These are phyloP conservation scores for Fragosphaeria purpurea DNA, from an alignment of 2,329 filamentous ascomycete genomes.

Conservation along the genomic window DNA sequence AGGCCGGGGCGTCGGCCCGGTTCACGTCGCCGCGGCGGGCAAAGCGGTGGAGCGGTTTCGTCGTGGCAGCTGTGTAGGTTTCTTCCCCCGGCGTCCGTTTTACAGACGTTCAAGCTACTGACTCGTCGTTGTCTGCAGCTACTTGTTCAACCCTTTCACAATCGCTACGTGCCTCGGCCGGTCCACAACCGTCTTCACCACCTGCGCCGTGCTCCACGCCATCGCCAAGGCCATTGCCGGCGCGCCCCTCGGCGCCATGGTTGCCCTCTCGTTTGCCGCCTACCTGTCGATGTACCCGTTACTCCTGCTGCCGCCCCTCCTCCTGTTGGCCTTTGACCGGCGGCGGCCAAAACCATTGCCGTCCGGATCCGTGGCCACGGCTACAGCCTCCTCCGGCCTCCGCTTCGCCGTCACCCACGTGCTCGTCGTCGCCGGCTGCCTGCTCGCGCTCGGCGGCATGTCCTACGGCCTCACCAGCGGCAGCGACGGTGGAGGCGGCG, in stretches of 20 bases:
- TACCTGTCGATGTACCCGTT: slow-evolving; percentile 90
- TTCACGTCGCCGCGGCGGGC: slow-evolving; percentile 71
- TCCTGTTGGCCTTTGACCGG: slow-evolving; percentile 70
- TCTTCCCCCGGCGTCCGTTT: neutral
- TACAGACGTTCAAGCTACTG: too few species aligned
- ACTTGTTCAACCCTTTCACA: slow-evolving; percentile 90
- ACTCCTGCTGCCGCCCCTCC: slow-evolving; percentile 72
- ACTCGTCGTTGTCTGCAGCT: slow-evolving; percentile 38
- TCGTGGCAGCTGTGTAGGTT: slow-evolving; percentile 68
- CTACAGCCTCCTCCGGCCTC: neutral
- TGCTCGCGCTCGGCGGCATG: slow-evolving; percentile 28
- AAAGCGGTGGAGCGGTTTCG: slow-evolving; percentile 62
- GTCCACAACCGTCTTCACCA: slow-evolving; percentile 81
- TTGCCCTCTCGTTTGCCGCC: slow-evolving; percentile 75
- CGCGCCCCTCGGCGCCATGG: slow-evolving; percentile 63
- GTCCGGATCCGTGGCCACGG: too few species aligned
- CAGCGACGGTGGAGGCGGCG: slow-evolving; percentile 32
- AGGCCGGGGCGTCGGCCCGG: slow-evolving; percentile 60
- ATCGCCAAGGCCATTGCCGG: slow-evolving; percentile 71
- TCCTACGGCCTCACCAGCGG: too few species aligned
- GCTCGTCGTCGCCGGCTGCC: slow-evolving; percentile 40
- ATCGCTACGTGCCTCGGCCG: slow-evolving; percentile 83
- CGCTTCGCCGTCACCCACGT: slow-evolving; percentile 29
- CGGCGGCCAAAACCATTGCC: slow-evolving; percentile 19
- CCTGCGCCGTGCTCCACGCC: slow-evolving; percentile 75